These are phyloP conservation scores for Trichoderma semiorbis DNA, from an alignment of 2,329 filamentous ascomycete genomes.

Conservation along the genomic window DNA sequence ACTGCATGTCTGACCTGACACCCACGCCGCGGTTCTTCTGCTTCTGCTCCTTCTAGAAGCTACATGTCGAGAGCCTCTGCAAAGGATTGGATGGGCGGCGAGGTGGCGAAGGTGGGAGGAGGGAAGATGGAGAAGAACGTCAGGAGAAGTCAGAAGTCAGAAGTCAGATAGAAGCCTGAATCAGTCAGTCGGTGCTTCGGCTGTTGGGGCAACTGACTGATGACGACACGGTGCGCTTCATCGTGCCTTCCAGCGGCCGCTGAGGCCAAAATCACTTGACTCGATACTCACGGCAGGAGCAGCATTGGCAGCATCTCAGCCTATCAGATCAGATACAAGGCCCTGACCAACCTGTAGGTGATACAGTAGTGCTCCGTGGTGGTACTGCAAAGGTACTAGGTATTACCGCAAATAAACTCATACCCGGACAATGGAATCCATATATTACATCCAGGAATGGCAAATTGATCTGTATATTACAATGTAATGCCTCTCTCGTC, in stretches of 20 bases:
- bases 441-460: background rate
- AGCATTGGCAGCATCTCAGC: background rate
- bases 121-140: background rate
- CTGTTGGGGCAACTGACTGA: background rate
- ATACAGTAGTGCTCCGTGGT: background rate
- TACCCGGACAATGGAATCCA: too few relatives aligned
- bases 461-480: background rate
- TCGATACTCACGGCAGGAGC: background rate
- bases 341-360: background rate
- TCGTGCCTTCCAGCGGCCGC: constrained; percentile 2
- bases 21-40: background rate
- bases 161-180: background rate
- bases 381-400: background rate
- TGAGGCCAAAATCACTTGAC: background rate
- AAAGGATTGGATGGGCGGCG: background rate
- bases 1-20: constrained; percentile 5
- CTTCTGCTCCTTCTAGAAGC: constrained; percentile 7
- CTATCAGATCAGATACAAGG: background rate
- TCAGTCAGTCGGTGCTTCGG: background rate
- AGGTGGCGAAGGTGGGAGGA: background rate
- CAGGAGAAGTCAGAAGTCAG: background rate
- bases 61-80: background rate
- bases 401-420: background rate
- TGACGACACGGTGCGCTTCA: background rate
- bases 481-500: background rate